phyloP scores from a whole-genome alignment of 2,329 filamentous ascomycete genomes.

The Cercospora janseana region DNA sequence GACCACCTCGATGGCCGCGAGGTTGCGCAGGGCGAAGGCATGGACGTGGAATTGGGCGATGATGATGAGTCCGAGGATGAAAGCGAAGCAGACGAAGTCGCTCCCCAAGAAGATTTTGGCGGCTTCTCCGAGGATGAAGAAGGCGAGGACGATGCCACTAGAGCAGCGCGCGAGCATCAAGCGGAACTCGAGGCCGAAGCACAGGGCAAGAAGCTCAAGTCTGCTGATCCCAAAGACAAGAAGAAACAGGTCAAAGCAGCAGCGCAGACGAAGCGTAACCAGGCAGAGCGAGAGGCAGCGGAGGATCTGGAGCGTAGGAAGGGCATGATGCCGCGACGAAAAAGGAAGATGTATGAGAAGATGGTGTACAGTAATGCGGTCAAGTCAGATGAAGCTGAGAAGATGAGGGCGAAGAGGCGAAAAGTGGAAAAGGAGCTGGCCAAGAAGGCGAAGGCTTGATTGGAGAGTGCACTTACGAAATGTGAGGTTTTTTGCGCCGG shows the following conservation, averaged over 20 bases:
- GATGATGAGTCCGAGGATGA: slow-evolving; percentile 48
- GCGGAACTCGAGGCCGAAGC: slow-evolving; percentile 91
- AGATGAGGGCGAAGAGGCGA: slow-evolving; percentile 82
- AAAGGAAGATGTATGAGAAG: slow-evolving; percentile 95
- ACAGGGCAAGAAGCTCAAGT: slow-evolving; percentile 57
- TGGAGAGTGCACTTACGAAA: neutral
- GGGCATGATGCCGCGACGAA: slow-evolving; percentile 98
- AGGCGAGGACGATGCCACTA: slow-evolving; percentile 59
- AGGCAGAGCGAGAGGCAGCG: slow-evolving; percentile 64
- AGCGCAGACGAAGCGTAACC: slow-evolving; percentile 65
- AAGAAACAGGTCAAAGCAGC: slow-evolving; percentile 65
- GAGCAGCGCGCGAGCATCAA: slow-evolving; percentile 70
- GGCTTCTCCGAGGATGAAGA: slow-evolving; percentile 51
- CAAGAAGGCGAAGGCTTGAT: slow-evolving; percentile 15
- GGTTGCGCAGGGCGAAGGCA: slow-evolving; percentile 40
- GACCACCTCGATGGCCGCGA: slow-evolving; percentile 29
- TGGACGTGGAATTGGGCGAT: slow-evolving; percentile 46
- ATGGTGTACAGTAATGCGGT: slow-evolving; percentile 96
- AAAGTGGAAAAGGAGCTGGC: slow-evolving; percentile 63
- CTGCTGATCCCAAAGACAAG: slow-evolving; percentile 54
- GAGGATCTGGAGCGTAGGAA: slow-evolving; percentile 91
- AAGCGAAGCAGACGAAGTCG: slow-evolving; percentile 49
- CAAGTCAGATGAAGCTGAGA: slow-evolving; percentile 85
- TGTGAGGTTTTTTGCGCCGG: no score
- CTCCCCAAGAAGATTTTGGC: slow-evolving; percentile 47